Conservation (phyloP, 1,284 basidiomycete species). For the Ceratorhiza oryzae-sativae region DNA sequence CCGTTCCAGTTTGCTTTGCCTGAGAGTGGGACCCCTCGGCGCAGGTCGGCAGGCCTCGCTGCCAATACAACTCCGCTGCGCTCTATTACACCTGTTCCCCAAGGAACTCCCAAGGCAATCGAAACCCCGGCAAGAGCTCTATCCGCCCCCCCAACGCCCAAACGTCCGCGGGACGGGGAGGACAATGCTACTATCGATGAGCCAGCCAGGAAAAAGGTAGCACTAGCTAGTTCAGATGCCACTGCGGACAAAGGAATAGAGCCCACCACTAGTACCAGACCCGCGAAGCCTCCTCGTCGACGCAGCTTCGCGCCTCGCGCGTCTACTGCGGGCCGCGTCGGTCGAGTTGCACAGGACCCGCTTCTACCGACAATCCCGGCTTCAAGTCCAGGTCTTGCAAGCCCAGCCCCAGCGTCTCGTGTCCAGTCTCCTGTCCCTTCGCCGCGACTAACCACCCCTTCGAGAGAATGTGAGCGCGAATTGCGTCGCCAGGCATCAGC, state of each 20-base stretch:
- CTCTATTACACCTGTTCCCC: constrained; percentile 12
- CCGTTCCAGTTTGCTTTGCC: constrained; percentile 23
- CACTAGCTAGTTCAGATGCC: constrained; percentile 1
- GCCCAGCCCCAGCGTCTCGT: not conserved
- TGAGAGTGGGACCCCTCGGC: constrained; percentile 7
- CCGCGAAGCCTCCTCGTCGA: constrained; percentile 29
- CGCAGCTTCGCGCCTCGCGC: constrained; percentile 28
- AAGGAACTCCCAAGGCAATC: constrained; percentile 10
- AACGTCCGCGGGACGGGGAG: constrained; percentile 6
- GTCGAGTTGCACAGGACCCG: not conserved
- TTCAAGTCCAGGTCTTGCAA: not conserved
- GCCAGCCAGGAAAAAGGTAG: not conserved
- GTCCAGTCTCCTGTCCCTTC: not conserved
- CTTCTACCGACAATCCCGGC: not conserved
- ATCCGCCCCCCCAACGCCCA: constrained; percentile 25
- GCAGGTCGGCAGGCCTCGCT: not conserved
- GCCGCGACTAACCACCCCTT: not conserved
- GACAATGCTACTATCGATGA: not conserved
- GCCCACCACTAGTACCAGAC: not conserved
- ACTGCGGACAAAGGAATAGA: not conserved
- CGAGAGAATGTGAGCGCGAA: not conserved
- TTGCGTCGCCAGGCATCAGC: constrained; percentile 3
- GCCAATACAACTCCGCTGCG: constrained; percentile 2
- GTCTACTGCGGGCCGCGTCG: constrained; percentile 13
- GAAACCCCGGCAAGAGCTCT: constrained; percentile 6